Evolutionary conservation across 306 rosid genomes (phyloP).

Genomic region (Abrus precatorius): DNA sequence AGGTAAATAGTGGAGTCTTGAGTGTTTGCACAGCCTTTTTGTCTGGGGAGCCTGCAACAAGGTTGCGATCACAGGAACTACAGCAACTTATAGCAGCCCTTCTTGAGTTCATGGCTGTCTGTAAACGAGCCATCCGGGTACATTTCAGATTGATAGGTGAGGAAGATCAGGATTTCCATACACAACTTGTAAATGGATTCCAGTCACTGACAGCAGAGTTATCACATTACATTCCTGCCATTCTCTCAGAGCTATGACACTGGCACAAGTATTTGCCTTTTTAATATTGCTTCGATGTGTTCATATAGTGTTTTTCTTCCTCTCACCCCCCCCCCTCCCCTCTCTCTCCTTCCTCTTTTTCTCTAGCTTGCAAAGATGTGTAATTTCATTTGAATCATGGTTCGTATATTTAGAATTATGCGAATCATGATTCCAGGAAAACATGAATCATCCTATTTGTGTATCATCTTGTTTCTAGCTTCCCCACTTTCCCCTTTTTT

Average conservation of each 20-base stretch:
- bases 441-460: constrained; percentile 44
- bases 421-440: constrained; percentile 45
- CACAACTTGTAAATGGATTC: constrained; percentile 96
- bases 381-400: constrained; percentile 45
- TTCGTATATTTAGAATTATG: constrained; percentile 46
- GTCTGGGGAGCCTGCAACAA: constrained; percentile 96
- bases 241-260: constrained; percentile 85
- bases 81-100: constrained; percentile 99
- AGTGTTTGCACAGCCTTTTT: constrained; percentile 99
- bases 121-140: constrained; percentile 97
- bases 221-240: constrained; percentile 97
- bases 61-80: constrained; percentile 94
- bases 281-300: constrained; percentile 50
- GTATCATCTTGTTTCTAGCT: constrained; percentile 45
- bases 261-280: constrained; percentile 38
- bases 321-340: neutral
- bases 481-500: constrained; percentile 24
- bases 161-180: constrained; percentile 98
- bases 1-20: constrained; percentile 97
- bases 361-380: constrained; percentile 35
- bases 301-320: constrained; percentile 42
- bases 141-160: constrained; percentile 95
- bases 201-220: constrained; percentile 96
- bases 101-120: constrained; percentile 98
- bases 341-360: constrained; percentile 13